Evolutionary conservation across 2,329 filamentous ascomycete genomes (phyloP).

Genomic region (Blastomyces gilchristii): DNA sequence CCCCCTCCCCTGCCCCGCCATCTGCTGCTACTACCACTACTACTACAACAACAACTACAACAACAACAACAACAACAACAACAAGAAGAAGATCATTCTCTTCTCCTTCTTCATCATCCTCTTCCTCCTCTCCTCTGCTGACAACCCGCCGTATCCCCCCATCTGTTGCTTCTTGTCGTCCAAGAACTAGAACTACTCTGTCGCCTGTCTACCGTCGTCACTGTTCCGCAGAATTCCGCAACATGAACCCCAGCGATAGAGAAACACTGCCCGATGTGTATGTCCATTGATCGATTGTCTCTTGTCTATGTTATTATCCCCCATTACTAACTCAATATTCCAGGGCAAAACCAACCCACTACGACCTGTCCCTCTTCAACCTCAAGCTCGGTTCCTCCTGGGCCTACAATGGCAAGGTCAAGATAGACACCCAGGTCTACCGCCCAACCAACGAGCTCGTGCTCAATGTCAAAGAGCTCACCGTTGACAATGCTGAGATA

Average conservation of each 20-base stretch:
- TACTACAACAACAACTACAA: too few relatives aligned
- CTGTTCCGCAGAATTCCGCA: constrained; percentile 35
- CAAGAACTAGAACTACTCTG: neutral
- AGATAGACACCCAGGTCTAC: constrained; percentile 64
- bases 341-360: constrained; percentile 74
- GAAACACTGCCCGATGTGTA: constrained; percentile 38
- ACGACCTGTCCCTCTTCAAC: constrained; percentile 69
- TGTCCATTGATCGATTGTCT: constrained; percentile 15
- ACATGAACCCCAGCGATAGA: constrained; percentile 36
- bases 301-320: too few relatives aligned
- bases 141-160: neutral
- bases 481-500: constrained; percentile 52
- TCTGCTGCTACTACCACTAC: neutral
- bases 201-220: constrained; percentile 20
- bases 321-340: neutral
- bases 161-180: constrained; percentile 2
- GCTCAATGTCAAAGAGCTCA: constrained; percentile 77
- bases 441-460: constrained; percentile 65
- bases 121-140: neutral
- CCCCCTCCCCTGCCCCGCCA: neutral
- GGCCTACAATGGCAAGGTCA: constrained; percentile 76
- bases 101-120: neutral
- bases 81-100: neutral
- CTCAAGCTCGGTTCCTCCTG: constrained; percentile 62
- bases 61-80: too few relatives aligned